Evolutionary conservation across 1,284 basidiomycete genomes (phyloP).

Genomic region (Polyporus tsugae): DNA sequence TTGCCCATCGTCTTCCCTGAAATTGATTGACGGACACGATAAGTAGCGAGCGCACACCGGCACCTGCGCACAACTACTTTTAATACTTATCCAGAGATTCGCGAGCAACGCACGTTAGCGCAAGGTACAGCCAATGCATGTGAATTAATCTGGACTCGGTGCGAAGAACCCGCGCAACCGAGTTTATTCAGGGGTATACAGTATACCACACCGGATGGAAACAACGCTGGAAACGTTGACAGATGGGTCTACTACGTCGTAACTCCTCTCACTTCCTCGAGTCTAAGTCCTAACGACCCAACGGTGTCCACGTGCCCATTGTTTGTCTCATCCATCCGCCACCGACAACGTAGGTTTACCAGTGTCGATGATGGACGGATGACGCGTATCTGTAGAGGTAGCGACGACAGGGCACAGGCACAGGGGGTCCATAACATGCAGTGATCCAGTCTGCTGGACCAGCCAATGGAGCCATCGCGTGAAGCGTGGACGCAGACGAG

Average conservation of each 20-base stretch:
- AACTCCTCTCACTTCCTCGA: background rate
- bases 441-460: background rate
- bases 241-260: background rate
- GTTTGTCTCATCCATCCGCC: background rate
- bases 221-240: background rate
- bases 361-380: background rate
- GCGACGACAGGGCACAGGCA: background rate
- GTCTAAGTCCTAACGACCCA: background rate
- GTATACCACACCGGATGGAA: background rate
- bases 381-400: background rate
- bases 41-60: no score
- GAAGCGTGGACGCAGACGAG: background rate
- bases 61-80: no score
- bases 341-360: background rate
- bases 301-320: background rate
- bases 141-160: no score
- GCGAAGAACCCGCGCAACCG: background rate
- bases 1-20: background rate
- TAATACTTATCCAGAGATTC: no score
- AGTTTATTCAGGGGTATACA: background rate
- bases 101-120: no score
- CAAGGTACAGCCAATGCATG: no score
- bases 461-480: background rate
- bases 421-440: background rate
- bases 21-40: background rate